Percentiles rank a stretch among this genome's conserved stretches.
phyloP scores from a whole-genome alignment of 441 rosid genomes.

The Jatropha podagrica region DNA sequence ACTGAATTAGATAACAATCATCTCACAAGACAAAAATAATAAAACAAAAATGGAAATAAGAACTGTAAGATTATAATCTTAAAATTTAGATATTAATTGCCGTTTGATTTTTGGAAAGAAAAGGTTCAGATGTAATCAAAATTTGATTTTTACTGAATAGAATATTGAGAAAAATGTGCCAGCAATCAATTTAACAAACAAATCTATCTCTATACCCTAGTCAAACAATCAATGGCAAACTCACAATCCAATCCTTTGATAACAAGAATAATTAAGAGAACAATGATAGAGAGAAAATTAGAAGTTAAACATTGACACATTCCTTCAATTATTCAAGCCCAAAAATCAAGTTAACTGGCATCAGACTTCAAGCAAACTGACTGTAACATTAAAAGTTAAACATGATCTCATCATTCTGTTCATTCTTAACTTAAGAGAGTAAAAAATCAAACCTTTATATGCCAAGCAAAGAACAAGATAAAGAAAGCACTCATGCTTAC shows the following conservation, averaged over 20 bases:
- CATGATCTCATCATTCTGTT: not conserved
- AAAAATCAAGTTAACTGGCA: not conserved
- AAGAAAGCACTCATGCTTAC: conserved; percentile 36
- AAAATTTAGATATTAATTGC: not conserved
- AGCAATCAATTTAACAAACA: not conserved
- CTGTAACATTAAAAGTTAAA: not conserved
- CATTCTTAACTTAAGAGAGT: not conserved
- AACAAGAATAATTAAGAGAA: not conserved
- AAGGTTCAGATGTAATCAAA: not conserved
- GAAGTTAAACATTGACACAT: not conserved
- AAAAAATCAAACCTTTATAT: not conserved
- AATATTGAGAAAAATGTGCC: not conserved
- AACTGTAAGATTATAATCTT: too few relatives aligned
- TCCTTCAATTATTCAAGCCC: not conserved
- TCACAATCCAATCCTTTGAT: not conserved
- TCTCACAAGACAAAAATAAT: not conserved
- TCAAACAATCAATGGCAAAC: not conserved
- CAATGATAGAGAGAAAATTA: not conserved
- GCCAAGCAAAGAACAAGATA: not conserved
- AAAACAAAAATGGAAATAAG: not conserved
- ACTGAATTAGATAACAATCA: not conserved
- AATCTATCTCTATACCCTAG: not conserved
- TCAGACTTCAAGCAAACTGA: not conserved
- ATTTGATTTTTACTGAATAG: not conserved
- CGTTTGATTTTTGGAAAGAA: not conserved